Percentiles rank a stretch among this genome's conserved stretches.
Evolutionary conservation across 2,329 filamentous ascomycete genomes (phyloP).

Genomic region (Diaporthe sp.): DNA sequence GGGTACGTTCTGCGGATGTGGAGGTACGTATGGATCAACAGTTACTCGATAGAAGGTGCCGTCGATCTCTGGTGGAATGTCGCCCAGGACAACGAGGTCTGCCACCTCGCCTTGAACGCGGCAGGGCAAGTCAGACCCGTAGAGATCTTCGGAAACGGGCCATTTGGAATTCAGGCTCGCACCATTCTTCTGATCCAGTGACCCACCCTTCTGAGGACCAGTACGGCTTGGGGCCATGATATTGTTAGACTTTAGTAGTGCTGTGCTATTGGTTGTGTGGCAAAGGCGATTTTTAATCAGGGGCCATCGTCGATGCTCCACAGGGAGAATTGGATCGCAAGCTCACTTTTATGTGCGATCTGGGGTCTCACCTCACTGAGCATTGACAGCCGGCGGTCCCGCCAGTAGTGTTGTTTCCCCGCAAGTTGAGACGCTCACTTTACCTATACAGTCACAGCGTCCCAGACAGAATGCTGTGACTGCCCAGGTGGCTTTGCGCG

Average conservation of each 20-base stretch:
- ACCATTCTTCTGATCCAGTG: neutral
- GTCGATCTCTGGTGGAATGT: conserved; percentile 44
- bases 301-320: too few species aligned
- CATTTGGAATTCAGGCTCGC: conserved; percentile 22
- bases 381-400: neutral
- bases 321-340: neutral
- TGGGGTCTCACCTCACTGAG: neutral
- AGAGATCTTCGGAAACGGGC: conserved; percentile 18
- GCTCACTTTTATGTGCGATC: neutral
- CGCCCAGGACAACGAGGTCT: conserved; percentile 41
- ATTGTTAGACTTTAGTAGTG: neutral
- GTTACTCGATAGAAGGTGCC: conserved; percentile 52
- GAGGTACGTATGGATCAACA: conserved; percentile 51
- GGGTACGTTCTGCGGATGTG: conserved; percentile 46
- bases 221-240: conserved; percentile 23
- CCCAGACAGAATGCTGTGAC: neutral
- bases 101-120: conserved; percentile 38
- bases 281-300: too few species aligned
- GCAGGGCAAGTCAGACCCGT: conserved; percentile 37
- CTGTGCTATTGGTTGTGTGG: neutral
- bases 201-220: neutral
- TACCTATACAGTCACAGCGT: neutral
- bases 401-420: conserved; percentile 8
- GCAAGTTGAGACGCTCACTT: conserved; percentile 8
- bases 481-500: neutral